These are phyloP conservation scores for Rachicladosporium sp. DNA, from an alignment of 2,329 filamentous ascomycete species.

Conservation along the genomic window DNA sequence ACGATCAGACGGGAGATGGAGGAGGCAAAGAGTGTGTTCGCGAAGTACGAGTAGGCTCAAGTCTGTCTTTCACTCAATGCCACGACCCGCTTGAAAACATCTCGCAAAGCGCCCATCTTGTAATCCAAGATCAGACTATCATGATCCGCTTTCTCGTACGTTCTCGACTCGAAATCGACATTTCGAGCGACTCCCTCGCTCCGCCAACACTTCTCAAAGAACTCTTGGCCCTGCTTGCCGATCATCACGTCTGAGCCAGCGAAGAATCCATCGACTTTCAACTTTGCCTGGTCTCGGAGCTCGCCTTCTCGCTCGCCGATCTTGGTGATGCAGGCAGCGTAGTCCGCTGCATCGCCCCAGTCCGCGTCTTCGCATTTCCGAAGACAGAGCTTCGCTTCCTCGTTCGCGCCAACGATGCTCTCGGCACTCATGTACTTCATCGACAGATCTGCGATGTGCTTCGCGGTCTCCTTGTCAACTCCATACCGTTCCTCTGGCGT, in stretches of 20 bases:
- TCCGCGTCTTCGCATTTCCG: conserved; percentile 18
- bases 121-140: conserved; percentile 21
- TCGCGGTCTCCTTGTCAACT: conserved; percentile 12
- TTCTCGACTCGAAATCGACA: conserved; percentile 24
- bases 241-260: conserved; percentile 31
- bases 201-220: conserved; percentile 32
- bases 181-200: conserved; percentile 15
- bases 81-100: no score
- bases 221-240: conserved; percentile 29
- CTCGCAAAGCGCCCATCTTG: conserved; percentile 13
- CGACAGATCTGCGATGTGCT: conserved; percentile 12
- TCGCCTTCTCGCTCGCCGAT: conserved; percentile 11
- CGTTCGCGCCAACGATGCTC: conserved; percentile 23
- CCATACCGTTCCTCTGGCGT: conserved; percentile 16
- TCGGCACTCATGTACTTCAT: conserved; percentile 19
- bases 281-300: conserved; percentile 3
- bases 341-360: conserved; percentile 28
- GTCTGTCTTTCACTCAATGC: no score
- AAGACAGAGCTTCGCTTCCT: conserved; percentile 28
- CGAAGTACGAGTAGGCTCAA: conserved; percentile 11
- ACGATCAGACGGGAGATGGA: conserved; percentile 15
- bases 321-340: conserved; percentile 15
- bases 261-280: conserved; percentile 25
- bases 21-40: conserved; percentile 10
- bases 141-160: conserved; percentile 27